These are phyloP conservation scores for Mortierella sp. DNA, from an alignment of 371 early-diverging fungal genomes.

Conservation along the genomic window DNA sequence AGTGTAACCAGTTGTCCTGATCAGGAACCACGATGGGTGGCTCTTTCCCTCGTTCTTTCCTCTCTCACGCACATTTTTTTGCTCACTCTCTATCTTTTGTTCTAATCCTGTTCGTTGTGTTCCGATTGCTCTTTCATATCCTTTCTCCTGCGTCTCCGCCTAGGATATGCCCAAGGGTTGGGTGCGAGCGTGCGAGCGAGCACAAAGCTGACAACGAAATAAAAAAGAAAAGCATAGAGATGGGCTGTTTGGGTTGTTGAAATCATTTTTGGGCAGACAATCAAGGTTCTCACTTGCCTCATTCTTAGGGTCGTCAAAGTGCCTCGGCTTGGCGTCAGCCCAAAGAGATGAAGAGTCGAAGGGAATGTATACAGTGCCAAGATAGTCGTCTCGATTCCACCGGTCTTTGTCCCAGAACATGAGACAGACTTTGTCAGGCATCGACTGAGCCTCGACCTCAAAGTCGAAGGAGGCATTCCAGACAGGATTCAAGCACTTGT, in stretches of 20 bases:
- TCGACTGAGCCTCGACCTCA: slow-evolving; percentile 57
- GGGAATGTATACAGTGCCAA: slow-evolving; percentile 43
- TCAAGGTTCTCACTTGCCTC: slow-evolving; percentile 29
- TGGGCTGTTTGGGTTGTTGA: background rate
- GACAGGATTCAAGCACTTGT: slow-evolving; percentile 75
- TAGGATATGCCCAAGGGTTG: no score
- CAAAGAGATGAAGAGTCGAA: slow-evolving; percentile 39
- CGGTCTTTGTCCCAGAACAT: slow-evolving; percentile 75
- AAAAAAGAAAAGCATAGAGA: no score
- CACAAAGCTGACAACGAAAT: no score
- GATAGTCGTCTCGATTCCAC: slow-evolving; percentile 57
- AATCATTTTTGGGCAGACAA: background rate
- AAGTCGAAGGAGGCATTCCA: slow-evolving; percentile 82
- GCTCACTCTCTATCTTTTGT: background rate
- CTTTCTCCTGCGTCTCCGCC: background rate
- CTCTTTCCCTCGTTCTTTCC: background rate
- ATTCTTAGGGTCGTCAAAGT: slow-evolving; percentile 65
- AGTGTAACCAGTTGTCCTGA: background rate
- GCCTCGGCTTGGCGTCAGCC: slow-evolving; percentile 37
- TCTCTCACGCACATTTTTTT: background rate
- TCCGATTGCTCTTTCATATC: background rate
- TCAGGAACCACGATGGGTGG: slow-evolving; percentile 1
- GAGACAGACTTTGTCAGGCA: slow-evolving; percentile 58
- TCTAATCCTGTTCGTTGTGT: background rate
- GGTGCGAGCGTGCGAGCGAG: no score